Evolutionary conservation across 208 protist species (phyloP), one percentile per base, ranked within the genome.

Genomic region (Crithidia bombi): DNA sequence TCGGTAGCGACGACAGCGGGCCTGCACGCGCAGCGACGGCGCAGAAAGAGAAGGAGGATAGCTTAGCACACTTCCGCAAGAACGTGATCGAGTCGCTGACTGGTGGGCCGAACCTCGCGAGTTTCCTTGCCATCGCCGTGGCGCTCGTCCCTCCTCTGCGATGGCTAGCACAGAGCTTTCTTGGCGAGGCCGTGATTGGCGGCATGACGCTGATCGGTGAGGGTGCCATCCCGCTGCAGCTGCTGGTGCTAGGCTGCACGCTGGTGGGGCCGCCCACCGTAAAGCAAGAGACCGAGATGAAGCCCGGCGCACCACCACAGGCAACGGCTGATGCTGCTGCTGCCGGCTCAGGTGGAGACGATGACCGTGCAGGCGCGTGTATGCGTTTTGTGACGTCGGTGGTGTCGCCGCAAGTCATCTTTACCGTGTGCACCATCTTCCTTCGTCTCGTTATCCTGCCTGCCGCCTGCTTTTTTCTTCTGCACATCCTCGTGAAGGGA

Each of bases 141-240:
- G 81, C 82, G 11, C 75, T 92, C 1, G 67, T 77, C 11, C 82
- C 83, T 5, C 89, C 85, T 44, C 70, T 94, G 61, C 84, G 80
- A 35, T 91, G 84, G 86, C 21, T 88, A 0, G 79, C 78, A 4
- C 54, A 75, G 64, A 71, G 74, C 54, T 70, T 74, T 17, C 21
- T 58, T 5, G 79, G 81, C n/a, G 65, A 79, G 49, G 65, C 74
- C 5, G 26, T 91, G 26, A 50, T 94, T 52, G 81, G 79, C 35
- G 89, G 86, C 36, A 67, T 90, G 46, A 65, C 64, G 25, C 71
- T 87, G 28, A 71, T 89, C n/a, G 86, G 86, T 25, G 55, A 62
- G n/a, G 89, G 81, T 9, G 68, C 77, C 1, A 84, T 94, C 33
- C 89, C 89, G 12, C 69, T 94, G 50, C 77, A 87, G 62, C 59